Evolutionary conservation across 164 flowering plant species (phyloP), one percentile per base, ranked within the genome.

Genomic region (Macadamia tetraphylla): DNA sequence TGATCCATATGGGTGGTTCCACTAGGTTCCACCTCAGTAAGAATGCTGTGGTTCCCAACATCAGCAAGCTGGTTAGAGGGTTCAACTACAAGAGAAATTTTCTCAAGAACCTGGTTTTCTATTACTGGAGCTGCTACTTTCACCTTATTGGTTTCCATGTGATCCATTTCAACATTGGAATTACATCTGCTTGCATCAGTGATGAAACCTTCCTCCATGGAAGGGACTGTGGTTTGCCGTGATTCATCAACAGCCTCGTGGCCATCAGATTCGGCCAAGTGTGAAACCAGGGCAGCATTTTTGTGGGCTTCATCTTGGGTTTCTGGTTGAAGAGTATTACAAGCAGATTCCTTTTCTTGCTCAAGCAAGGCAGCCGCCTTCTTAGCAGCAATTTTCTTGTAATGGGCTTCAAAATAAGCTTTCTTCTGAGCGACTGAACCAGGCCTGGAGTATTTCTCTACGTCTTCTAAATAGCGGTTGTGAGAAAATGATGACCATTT

Each of bases 371-470:
- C 77, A 6, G 83, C 84, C 2, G 87, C 88, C 74, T 75, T 81
- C 79, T 76, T 73, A 31, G 87, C 84, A 49, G 89, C 89, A 60
- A 77, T 76, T 75, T 73, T 80, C 81, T 85, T 88, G 78, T 82
- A 89, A 83, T 84, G 88, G 13, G 97, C 92, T 74, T 93, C 97
- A 77, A 93, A 89, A 60, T 81, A 88, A 18, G 96, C 98, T 71
- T 86, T 89, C 84, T 81, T 93, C 78, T 83, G 80, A 40, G 97
- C 95, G 70, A 93, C 97, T 48, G 91, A 80, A 60, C 98, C 97
- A 0, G 95, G 94, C 58, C 69, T 88, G 3, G 96, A 77, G 73
- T 73, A 80, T 71, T 78, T 87, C 81, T 88, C 82, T 1, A 78
- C 88, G 73, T 93, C 98, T 79, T 93, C 98, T 67, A 87, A 65